Evolutionary conservation across 1,284 basidiomycete species (phyloP), one percentile per base, ranked within the genome.

Genomic region (Naganishia cerealis): DNA sequence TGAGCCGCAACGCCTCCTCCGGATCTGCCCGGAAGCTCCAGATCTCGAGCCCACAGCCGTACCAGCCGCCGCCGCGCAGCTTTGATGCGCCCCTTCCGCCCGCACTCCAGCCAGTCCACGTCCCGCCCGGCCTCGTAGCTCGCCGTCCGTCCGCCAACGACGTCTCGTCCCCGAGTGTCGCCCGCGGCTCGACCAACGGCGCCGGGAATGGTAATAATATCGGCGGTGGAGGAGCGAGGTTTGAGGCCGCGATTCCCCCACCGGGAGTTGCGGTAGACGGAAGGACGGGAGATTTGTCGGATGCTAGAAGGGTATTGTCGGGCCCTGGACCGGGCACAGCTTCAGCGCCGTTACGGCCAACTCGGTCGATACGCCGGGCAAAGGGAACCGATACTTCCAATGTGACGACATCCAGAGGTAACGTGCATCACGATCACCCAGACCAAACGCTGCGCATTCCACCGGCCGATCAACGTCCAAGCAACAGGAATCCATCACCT

Each of bases 11-110:
- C 55, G 10, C 48, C 1, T 55, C 61, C 36, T 50, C 33, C 13
- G 18, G 18, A 9, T 58, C 67, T 1, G 48, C 39, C 29, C 53
- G 59, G 5, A 65, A 65, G 39, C 29, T 68, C 36, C 67, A 71
- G 38, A 71, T 71, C 12, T 68, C 67, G 12, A 57, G 46, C 48
- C 70, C 70, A 4, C 70, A 71, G 21, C 70, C 70, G 0, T 68
- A 68, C 53, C 61, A 58, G 5, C 63, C 70, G 4, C 57, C 68
- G 0, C 9, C 21, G 26, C 50, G 58, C 12, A 6, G 10, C 12
- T 42, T 48, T 21, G 53, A 42, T 21, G 54, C 40, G 7, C 26
- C 65, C 43, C 65, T 57, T 26, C 65, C 56, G 13, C 16, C 55
- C 1, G 54, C 54, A 1, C 43, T 57, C 0, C 65, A 67, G 29